A percentile compares a stretch with the other conserved stretches of the same genome.
Conservation (phyloP, 2,329 filamentous ascomycete species). For the Penicillium sp. region DNA sequence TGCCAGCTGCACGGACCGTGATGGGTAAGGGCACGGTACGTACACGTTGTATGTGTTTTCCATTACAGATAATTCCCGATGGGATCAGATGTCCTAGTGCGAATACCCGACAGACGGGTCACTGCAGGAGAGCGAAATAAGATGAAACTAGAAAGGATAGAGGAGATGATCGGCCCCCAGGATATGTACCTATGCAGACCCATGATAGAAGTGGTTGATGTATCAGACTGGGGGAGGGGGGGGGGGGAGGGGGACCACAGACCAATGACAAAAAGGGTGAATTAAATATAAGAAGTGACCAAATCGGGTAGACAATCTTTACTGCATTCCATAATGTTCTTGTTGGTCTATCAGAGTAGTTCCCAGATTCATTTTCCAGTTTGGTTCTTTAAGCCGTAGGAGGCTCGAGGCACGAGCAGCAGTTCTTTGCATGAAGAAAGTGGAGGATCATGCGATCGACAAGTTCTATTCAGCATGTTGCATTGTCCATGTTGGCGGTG, state of each 20-base stretch:
- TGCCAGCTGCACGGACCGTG: conserved; percentile 26
- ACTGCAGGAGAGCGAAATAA: conserved; percentile 36
- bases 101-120: conserved; percentile 34
- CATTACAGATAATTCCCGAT: conserved; percentile 25
- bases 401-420: conserved; percentile 26
- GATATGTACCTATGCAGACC: conserved; percentile 34
- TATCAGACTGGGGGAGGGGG: conserved; percentile 28
- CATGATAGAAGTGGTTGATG: conserved; percentile 31
- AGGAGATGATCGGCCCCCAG: conserved; percentile 33
- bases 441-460: conserved; percentile 31
- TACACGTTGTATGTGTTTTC: conserved; percentile 17
- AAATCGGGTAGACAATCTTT: conserved; percentile 14
- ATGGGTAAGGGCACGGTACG: conserved; percentile 20
- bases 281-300: not conserved
- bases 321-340: conserved; percentile 20
- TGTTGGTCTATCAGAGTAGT: conserved; percentile 16
- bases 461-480: conserved; percentile 24
- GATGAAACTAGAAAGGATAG: conserved; percentile 36
- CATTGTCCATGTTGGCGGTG: conserved; percentile 21
- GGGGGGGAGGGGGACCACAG: conserved; percentile 21
- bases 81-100: conserved; percentile 33
- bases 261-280: conserved; percentile 21
- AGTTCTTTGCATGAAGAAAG: conserved; percentile 25
- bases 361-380: conserved; percentile 1
- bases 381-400: not conserved